Conservation (phyloP, 306 rosid genomes). For the Morella rubra region DNA sequence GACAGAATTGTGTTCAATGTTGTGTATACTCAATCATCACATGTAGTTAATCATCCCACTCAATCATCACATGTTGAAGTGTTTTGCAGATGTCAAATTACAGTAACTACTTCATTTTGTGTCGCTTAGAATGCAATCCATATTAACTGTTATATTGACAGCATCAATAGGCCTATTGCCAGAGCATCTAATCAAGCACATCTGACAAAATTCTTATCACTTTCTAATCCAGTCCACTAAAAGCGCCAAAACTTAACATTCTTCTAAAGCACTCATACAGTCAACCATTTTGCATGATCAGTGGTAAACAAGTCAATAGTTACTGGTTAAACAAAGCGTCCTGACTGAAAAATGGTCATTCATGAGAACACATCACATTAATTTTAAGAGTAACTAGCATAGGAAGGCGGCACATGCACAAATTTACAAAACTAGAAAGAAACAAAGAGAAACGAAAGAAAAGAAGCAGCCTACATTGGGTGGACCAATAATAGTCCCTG, state of each 20-base stretch:
- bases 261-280: not conserved
- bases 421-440: not conserved
- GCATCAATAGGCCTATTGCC: not conserved
- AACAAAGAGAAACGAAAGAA: not conserved
- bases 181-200: not conserved
- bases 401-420: not conserved
- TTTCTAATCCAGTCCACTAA: not conserved
- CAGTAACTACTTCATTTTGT: no score
- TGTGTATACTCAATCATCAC: no score
- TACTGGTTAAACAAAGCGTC: not conserved
- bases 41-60: no score
- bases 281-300: not conserved
- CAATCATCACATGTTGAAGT: no score
- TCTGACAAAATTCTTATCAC: not conserved
- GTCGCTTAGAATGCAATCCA: not conserved
- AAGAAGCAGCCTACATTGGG: constrained; percentile 60
- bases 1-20: no score
- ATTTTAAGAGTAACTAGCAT: not conserved
- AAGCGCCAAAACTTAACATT: not conserved
- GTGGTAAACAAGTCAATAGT: not conserved
- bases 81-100: no score
- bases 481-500: constrained; percentile 96
- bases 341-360: not conserved
- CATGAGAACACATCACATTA: not conserved
- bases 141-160: not conserved